Conservation (phyloP, 1,284 basidiomycete genomes). For the Peniophora sp. region DNA sequence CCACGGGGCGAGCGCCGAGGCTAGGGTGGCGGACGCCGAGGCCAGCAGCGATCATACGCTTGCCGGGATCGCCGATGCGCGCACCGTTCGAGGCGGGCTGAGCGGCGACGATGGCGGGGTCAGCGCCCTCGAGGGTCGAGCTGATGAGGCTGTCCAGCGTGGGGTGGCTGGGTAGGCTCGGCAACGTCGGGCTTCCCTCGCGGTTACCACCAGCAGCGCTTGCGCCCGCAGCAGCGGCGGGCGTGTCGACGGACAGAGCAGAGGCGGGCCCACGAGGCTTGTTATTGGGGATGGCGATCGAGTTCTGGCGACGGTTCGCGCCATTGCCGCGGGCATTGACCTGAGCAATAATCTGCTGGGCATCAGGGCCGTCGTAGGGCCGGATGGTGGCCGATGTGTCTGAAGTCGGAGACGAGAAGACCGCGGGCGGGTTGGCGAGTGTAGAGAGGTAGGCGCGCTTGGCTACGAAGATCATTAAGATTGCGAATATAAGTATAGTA, state of each 20-base stretch:
- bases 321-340: conserved; percentile 69
- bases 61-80: conserved; percentile 75
- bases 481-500: conserved; percentile 17
- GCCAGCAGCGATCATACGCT: conserved; percentile 77
- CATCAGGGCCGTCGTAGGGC: conserved; percentile 93
- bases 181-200: conserved; percentile 74
- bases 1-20: conserved; percentile 51
- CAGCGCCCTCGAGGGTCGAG: conserved; percentile 54
- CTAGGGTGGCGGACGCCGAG: conserved; percentile 72
- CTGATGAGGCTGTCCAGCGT: conserved; percentile 76
- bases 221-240: conserved; percentile 29
- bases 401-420: conserved; percentile 53
- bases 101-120: conserved; percentile 59
- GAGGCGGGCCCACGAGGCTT: conserved; percentile 18
- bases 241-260: conserved; percentile 26
- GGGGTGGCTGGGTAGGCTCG: conserved; percentile 69
- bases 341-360: conserved; percentile 81
- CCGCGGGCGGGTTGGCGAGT: conserved; percentile 74
- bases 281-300: conserved; percentile 56
- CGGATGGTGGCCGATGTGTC: conserved; percentile 53
- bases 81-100: conserved; percentile 28
- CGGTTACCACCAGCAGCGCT: conserved; percentile 31
- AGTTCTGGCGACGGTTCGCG: conserved; percentile 62
- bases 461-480: conserved; percentile 35
- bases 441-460: conserved; percentile 93